Evolutionary conservation across 805 yeast genomes (phyloP).

Genomic region (Metschnikowia continentalis): DNA sequence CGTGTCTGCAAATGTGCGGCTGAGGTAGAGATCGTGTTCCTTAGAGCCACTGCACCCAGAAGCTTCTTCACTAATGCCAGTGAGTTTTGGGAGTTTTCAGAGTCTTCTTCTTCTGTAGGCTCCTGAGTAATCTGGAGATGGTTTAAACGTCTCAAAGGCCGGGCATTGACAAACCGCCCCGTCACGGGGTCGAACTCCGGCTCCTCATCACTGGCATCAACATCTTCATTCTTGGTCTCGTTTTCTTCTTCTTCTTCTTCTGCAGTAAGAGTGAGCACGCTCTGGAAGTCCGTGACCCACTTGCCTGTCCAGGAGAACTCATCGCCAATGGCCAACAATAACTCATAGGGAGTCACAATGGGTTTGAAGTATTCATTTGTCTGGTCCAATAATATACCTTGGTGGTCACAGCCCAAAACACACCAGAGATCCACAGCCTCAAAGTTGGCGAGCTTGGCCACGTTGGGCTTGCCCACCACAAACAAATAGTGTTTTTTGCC

Average conservation of each 20-base stretch:
- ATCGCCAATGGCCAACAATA: slow-evolving; percentile 70
- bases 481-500: slow-evolving; percentile 91
- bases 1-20: slow-evolving; percentile 70
- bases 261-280: slow-evolving; percentile 42
- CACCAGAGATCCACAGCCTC: slow-evolving; percentile 96
- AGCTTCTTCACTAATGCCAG: slow-evolving; percentile 52
- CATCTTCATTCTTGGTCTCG: slow-evolving; percentile 3
- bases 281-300: slow-evolving; percentile 80
- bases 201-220: slow-evolving; percentile 35
- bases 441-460: slow-evolving; percentile 93
- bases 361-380: slow-evolving; percentile 82
- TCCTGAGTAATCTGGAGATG: slow-evolving; percentile 57
- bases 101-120: slow-evolving; percentile 7
- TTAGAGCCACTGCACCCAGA: slow-evolving; percentile 58
- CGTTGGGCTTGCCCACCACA: slow-evolving; percentile 97
- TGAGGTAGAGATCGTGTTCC: slow-evolving; percentile 83
- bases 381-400: slow-evolving; percentile 83
- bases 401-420: slow-evolving; percentile 88
- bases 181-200: slow-evolving; percentile 90
- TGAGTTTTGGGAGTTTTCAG: slow-evolving; percentile 1
- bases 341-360: slow-evolving; percentile 89
- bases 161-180: slow-evolving; percentile 66
- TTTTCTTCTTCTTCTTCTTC: slow-evolving; percentile 25
- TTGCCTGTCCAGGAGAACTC: slow-evolving; percentile 88
- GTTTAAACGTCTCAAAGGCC: slow-evolving; percentile 66